Evolutionary conservation across 2,329 filamentous ascomycete genomes (phyloP).

Genomic region (Venturia effusa): DNA sequence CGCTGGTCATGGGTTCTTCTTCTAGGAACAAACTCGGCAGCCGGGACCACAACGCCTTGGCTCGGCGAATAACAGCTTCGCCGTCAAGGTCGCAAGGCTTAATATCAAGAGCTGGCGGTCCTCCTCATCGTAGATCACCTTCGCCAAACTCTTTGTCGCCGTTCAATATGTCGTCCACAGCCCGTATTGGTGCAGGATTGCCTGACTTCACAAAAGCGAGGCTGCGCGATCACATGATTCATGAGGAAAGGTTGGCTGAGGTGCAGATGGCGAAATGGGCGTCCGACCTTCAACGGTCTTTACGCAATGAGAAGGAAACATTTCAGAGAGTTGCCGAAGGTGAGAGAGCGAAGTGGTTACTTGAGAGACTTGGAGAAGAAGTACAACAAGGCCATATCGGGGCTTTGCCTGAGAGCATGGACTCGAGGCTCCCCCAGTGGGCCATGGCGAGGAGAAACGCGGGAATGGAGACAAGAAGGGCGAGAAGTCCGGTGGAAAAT

Average conservation of each 20-base stretch:
- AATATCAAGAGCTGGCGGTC: not conserved
- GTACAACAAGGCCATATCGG: not conserved
- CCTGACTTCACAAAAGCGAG: constrained; percentile 36
- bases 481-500: constrained; percentile 20
- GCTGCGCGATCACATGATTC: constrained; percentile 44
- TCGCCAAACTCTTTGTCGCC: constrained; percentile 10
- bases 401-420: not conserved
- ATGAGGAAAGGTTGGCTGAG: constrained; percentile 51
- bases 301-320: constrained; percentile 60
- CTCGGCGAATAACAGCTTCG: not conserved
- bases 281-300: constrained; percentile 63
- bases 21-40: not conserved
- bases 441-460: not conserved
- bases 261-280: constrained; percentile 76
- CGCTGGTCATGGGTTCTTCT: not conserved
- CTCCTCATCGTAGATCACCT: not conserved
- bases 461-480: not conserved
- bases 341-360: constrained; percentile 58
- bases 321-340: constrained; percentile 51
- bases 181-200: constrained; percentile 32
- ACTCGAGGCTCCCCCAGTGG: not conserved
- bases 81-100: not conserved
- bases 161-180: constrained; percentile 17
- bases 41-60: not conserved
- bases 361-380: constrained; percentile 43